These are phyloP conservation scores for Leishmania tarentolae DNA, from an alignment of 208 protist genomes.

Conservation along the genomic window DNA sequence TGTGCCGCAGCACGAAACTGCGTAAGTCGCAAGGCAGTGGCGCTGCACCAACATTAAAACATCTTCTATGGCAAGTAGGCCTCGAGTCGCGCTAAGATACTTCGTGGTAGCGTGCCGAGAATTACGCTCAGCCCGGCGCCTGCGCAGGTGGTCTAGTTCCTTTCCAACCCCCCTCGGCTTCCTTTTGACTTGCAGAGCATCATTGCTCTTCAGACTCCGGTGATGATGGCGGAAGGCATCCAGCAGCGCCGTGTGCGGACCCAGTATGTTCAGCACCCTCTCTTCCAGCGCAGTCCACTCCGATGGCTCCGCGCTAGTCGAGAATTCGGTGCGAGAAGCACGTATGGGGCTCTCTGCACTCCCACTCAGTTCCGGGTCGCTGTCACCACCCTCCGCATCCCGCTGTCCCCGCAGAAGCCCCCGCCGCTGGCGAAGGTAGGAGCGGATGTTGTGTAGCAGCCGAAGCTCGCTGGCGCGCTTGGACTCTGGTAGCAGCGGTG, in stretches of 20 bases:
- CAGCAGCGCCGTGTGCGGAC: constrained; percentile 55
- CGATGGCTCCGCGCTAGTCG: constrained; percentile 14
- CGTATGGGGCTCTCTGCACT: too few relatives aligned
- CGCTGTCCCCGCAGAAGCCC: not conserved
- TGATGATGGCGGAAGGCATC: constrained; percentile 30
- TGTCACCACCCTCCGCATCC: not conserved
- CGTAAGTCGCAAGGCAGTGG: constrained; percentile 82
- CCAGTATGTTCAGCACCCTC: constrained; percentile 35
- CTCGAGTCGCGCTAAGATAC: constrained; percentile 55
- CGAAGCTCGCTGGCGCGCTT: constrained; percentile 12
- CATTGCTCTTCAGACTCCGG: not conserved
- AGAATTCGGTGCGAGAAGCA: not conserved
- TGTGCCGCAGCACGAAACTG: constrained; percentile 69
- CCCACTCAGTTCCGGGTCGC: not conserved
- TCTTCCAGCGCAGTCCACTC: constrained; percentile 63
- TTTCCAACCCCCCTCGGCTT: not conserved
- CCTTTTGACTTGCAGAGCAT: not conserved
- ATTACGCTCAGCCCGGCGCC: constrained; percentile 17
- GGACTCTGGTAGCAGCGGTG: not conserved
- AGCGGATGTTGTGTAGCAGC: constrained; percentile 72
- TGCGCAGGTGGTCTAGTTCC: constrained; percentile 23
- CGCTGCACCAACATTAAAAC: constrained; percentile 51
- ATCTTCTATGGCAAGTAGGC: constrained; percentile 57
- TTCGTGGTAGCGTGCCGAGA: constrained; percentile 16
- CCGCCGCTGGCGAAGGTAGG: constrained; percentile 42